phyloP scores from a whole-genome alignment of 129 eudicot genomes.

The Lonicera japonica region DNA sequence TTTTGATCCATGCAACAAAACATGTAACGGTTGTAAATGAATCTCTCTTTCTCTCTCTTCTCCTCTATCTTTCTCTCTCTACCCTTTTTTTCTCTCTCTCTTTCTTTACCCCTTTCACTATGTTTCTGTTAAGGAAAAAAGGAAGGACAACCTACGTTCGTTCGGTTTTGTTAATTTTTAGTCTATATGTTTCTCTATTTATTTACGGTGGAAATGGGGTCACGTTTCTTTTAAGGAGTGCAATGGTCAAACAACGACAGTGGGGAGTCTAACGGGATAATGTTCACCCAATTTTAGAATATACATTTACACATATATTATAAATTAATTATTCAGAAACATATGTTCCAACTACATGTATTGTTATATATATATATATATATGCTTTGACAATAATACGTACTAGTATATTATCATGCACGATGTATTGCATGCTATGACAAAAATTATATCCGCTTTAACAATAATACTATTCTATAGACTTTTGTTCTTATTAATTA shows the following conservation, averaged over 20 bases:
- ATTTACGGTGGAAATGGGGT: not conserved
- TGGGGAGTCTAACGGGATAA: not conserved
- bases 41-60: constrained; percentile 8
- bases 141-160: not conserved
- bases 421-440: too few species aligned
- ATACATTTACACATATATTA: too few species aligned
- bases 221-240: not conserved
- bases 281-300: too few species aligned
- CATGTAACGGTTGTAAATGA: constrained; percentile 2
- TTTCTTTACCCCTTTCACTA: constrained; percentile 1
- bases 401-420: too few species aligned
- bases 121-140: constrained; percentile 15
- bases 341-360: too few species aligned
- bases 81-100: constrained; percentile 1
- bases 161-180: not conserved
- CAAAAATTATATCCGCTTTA: too few species aligned
- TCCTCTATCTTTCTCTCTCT: not conserved
- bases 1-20: not conserved
- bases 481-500: too few species aligned
- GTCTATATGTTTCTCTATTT: not conserved
- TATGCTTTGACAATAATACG: too few species aligned
- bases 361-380: too few species aligned
- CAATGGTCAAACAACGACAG: not conserved
- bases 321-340: too few species aligned
- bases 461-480: too few species aligned